These are phyloP conservation scores for Tolypocladium cylindrosporum DNA, from an alignment of 2,329 filamentous ascomycete species.

Conservation along the genomic window DNA sequence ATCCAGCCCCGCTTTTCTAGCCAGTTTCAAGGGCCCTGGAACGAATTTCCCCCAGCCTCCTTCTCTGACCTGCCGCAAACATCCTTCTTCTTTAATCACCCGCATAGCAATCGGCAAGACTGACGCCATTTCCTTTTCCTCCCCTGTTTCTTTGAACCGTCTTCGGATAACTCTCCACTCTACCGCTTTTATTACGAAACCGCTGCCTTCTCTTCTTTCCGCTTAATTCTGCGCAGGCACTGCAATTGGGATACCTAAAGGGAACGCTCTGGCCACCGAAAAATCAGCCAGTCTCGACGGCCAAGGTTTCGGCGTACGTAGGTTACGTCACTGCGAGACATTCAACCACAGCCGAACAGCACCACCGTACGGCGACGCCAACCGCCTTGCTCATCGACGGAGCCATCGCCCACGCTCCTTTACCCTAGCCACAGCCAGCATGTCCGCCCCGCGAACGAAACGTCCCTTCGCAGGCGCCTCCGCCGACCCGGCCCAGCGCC, in stretches of 20 bases:
- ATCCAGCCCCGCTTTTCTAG: neutral
- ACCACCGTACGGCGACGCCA: neutral
- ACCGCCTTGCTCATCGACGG: neutral
- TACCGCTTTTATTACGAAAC: neutral
- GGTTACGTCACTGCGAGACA: neutral
- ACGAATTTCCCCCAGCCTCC: neutral
- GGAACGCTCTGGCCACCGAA: neutral
- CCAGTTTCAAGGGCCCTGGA: neutral
- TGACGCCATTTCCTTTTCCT: neutral
- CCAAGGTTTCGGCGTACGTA: neutral
- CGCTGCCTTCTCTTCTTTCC: neutral
- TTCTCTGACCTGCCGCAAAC: neutral
- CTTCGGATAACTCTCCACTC: neutral
- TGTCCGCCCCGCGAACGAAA: constrained; percentile 48
- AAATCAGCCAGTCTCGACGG: neutral
- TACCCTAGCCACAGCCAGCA: constrained; percentile 12
- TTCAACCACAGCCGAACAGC: neutral
- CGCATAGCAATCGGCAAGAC: neutral
- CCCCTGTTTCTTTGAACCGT: neutral
- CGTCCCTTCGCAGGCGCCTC: constrained; percentile 51
- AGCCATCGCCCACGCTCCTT: neutral
- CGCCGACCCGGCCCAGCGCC: constrained; percentile 47
- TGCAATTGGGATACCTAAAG: neutral
- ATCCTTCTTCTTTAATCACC: neutral
- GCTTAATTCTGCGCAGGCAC: neutral